These are phyloP conservation scores for Apophysomyces sp. DNA, from an alignment of 371 early-diverging fungal genomes.

Conservation along the genomic window DNA sequence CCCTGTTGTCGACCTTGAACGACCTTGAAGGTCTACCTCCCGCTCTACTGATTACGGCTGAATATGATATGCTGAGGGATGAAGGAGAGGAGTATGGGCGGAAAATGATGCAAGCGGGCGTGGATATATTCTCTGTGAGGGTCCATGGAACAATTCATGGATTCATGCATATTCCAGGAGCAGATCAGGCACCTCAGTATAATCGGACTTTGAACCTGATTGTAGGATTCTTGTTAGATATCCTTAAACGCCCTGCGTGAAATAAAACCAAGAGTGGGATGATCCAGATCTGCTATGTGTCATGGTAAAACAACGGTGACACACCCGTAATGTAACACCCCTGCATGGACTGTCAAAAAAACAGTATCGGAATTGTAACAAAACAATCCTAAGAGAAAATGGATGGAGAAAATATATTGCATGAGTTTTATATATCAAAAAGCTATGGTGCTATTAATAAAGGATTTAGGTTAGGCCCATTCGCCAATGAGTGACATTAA, in stretches of 20 bases:
- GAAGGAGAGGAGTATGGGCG: slow-evolving; percentile 15
- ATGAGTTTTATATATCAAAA: not conserved
- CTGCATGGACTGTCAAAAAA: too few species aligned
- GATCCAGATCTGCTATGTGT: too few species aligned
- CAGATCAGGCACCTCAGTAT: not conserved
- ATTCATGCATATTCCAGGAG: slow-evolving; percentile 5
- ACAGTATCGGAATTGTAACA: too few species aligned
- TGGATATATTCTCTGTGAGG: slow-evolving; percentile 4
- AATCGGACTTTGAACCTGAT: not conserved
- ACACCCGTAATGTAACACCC: too few species aligned
- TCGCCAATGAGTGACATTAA: slow-evolving; percentile 70
- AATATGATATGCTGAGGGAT: slow-evolving; percentile 15
- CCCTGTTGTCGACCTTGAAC: slow-evolving; percentile 4
- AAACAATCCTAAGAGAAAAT: too few species aligned
- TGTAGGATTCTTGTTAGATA: too few species aligned
- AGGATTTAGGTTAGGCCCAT: slow-evolving; percentile 51
- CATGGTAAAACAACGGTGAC: too few species aligned
- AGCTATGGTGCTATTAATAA: not conserved
- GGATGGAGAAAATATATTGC: too few species aligned
- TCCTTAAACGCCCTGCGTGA: too few species aligned
- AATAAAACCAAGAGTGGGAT: too few species aligned
- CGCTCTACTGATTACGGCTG: slow-evolving; percentile 15
- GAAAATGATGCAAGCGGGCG: slow-evolving; percentile 13
- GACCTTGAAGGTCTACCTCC: slow-evolving; percentile 1
- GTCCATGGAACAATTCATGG: slow-evolving; percentile 19